Base-by-base conservation (phyloP, 371 early-diverging fungal species). In the Vairimorpha apis region DNA sequence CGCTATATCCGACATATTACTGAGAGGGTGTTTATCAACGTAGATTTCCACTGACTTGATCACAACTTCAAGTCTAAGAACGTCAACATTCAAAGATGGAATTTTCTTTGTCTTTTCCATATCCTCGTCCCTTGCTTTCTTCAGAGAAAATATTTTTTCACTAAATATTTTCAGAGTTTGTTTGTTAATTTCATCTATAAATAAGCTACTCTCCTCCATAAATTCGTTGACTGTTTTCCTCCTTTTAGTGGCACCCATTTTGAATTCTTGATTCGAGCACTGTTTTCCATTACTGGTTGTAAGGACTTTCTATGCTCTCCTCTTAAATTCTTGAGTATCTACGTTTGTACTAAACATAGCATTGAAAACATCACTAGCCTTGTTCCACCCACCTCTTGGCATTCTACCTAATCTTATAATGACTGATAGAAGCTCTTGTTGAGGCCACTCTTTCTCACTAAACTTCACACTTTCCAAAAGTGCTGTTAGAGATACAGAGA, bases 351-450 rank as follows among this genome's bases (percentile, higher is more conserved):
- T 5, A 21, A 49, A 49, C 49, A 16, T 49, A 49, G 10, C 49
- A 49, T 21, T 16, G 49, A 49, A 49, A 21, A 49, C 49, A 49
- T 49, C 49, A 10, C 21, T 49, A 5, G 49, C 49, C 21, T n/a
- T 49, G 5, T 4, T n/a, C 49, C 49, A 49, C 8, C 49, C 49
- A 49, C 49, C 49, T 49, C 49, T 49, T 49, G 49, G 49, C 49
- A 49, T 49, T n/a, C 49, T 49, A 49, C 49, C 49, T 16, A 49
- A 49, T 49, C 49, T 10, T 10, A n/a, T 49, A 10, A 49, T 10
- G 49, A 49, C 49, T 49, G 49, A 49, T 49, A 49, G 49, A 49
- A 49, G 49, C 18, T 10, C 49, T 49, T 49, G 49, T 49, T 49
- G 49, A 49, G 49, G 49, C 49, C 49, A 49, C 49, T 49, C 49